These are phyloP conservation scores for Metschnikowia hibisci DNA, from an alignment of 805 yeast genomes.

Conservation along the genomic window DNA sequence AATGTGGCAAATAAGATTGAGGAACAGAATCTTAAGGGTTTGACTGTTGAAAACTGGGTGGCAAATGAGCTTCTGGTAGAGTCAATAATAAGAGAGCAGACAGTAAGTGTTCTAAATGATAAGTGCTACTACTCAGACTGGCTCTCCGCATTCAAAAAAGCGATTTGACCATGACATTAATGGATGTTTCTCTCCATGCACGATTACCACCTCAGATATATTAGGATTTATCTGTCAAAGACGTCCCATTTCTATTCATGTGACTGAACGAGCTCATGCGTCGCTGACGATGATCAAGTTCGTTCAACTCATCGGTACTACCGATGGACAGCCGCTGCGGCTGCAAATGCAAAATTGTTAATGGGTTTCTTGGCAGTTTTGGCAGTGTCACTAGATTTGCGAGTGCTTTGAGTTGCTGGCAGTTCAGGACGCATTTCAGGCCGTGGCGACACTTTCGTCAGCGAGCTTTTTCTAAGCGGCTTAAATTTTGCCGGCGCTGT, in stretches of 20 bases:
- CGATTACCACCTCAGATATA: neutral
- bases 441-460: neutral
- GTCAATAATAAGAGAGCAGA: constrained; percentile 30
- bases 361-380: constrained; percentile 9
- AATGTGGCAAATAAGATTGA: constrained; percentile 21
- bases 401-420: constrained; percentile 2
- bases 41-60: constrained; percentile 34
- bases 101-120: constrained; percentile 30
- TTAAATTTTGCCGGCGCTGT: neutral
- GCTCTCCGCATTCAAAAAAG: constrained; percentile 24
- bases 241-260: neutral
- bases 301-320: neutral
- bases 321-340: constrained; percentile 41
- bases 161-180: neutral
- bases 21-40: constrained; percentile 25
- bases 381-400: constrained; percentile 2
- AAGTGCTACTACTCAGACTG: constrained; percentile 38
- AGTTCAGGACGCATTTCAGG: neutral
- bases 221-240: neutral
- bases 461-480: neutral
- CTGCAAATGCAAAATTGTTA: constrained; percentile 42
- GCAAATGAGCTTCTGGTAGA: constrained; percentile 34
- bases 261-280: neutral
- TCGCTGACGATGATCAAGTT: too few species aligned
- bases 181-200: too few species aligned